Evolutionary conservation across 2,329 filamentous ascomycete species (phyloP), one percentile per base, ranked within the genome.

Genomic region (Fusarium devonianum): DNA sequence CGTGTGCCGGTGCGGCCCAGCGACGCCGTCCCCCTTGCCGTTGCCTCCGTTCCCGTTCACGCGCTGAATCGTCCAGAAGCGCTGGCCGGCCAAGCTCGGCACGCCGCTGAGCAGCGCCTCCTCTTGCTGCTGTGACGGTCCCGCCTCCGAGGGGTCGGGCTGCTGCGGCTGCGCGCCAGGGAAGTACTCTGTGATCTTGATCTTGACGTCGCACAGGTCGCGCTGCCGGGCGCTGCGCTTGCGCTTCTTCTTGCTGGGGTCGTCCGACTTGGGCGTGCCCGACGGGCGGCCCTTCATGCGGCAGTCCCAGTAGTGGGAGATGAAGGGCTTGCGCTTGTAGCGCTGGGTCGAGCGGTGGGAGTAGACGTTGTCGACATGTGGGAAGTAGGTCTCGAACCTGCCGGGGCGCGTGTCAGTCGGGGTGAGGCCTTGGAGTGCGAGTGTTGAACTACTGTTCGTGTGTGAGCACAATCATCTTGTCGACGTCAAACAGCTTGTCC

Each of bases 261-360:
- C 88, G 35, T 88, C 84, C 1, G 87, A 89, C 69, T 92, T 92
- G 50, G 87, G 86, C 4, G 89, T 92, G 21, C 89, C 89, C 0
- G 89, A 85, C 1, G 89, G 88, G 1, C 89, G 81, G 17, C 89
- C 89, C 72, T 92, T 92, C 65, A 92, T 80, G 23, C 89, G 83
- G 65, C 89, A 93, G 72, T 92, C 89, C 86, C 88, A 92, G 71
- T 92, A 93, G 71, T 92, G 88, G 2, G 88, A 90, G 44, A 91
- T 79, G 60, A 92, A 90, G n/a, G 87, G 86, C 63, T 90, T 90
- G 64, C 87, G 86, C 74, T 92, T 92, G 71, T 92, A 91, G 43
- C 80, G 80, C 68, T 92, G 89, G 3, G 89, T 92, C 2, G 89
- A 92, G 54, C 89, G 86, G 72, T 92, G 89, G 18, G 89, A 92